These are phyloP conservation scores for Sicyos baderoa DNA, from an alignment of 306 rosid species.

Conservation along the genomic window DNA sequence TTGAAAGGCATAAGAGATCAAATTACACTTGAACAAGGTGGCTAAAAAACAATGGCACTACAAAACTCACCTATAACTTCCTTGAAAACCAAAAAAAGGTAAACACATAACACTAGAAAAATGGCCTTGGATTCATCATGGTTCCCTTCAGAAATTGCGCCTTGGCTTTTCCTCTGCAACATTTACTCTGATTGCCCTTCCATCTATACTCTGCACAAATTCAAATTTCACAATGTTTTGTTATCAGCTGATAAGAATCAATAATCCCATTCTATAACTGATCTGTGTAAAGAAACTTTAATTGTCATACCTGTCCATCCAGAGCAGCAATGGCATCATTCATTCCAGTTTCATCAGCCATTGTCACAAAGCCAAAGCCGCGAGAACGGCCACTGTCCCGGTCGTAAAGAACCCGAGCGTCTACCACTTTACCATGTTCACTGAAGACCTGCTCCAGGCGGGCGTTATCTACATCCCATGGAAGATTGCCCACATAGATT, in stretches of 20 bases:
- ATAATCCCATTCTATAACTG: too few species aligned
- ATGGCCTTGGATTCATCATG: slow-evolving; percentile 26
- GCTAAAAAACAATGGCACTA: slow-evolving; percentile 22
- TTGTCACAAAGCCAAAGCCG: slow-evolving; percentile 87
- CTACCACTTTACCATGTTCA: slow-evolving; percentile 65
- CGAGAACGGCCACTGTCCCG: slow-evolving; percentile 92
- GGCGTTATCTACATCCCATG: slow-evolving; percentile 67
- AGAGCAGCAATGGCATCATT: slow-evolving; percentile 84
- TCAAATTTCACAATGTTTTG: not conserved
- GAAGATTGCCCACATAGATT: slow-evolving; percentile 81
- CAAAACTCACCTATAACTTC: slow-evolving; percentile 26
- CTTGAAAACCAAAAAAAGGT: not conserved
- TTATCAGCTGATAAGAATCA: slow-evolving; percentile 27
- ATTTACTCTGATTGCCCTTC: slow-evolving; percentile 77
- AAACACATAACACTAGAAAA: not conserved
- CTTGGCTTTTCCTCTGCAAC: slow-evolving; percentile 81
- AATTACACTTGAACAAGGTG: slow-evolving; percentile 29
- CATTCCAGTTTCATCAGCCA: slow-evolving; percentile 64
- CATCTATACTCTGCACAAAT: slow-evolving; percentile 56
- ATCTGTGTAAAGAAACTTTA: slow-evolving; percentile 35
- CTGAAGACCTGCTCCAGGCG: slow-evolving; percentile 66
- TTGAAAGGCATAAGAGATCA: slow-evolving; percentile 9
- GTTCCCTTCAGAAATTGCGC: slow-evolving; percentile 48
- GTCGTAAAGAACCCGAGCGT: slow-evolving; percentile 68
- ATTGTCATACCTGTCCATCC: slow-evolving; percentile 74